Evolutionary conservation across 768 basidiomycete species (phyloP), one percentile per base, ranked within the genome.

Genomic region (Sporobolomyces roseus): DNA sequence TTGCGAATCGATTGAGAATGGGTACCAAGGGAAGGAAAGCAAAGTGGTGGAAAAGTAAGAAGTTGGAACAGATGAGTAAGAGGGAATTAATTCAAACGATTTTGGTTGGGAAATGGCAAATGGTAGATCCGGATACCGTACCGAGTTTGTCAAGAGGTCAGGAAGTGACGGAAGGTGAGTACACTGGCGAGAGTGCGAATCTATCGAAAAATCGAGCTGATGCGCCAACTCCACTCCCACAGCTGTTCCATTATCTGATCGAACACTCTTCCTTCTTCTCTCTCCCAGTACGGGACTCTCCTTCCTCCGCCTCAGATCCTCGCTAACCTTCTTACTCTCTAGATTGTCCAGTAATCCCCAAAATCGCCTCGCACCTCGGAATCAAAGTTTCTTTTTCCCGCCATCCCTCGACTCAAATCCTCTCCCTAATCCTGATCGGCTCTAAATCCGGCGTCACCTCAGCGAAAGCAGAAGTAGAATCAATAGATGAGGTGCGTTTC

Each of bases 201-300:
- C n/a, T n/a, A n/a, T n/a, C n/a, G n/a, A n/a, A n/a, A n/a, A n/a
- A n/a, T n/a, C n/a, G n/a, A n/a, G n/a, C n/a, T n/a, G n/a, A n/a
- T n/a, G n/a, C n/a, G n/a, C n/a, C n/a, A n/a, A n/a, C n/a, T n/a
- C n/a, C n/a, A n/a, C n/a, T n/a, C n/a, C 16, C 48, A 3, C 68
- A 65, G 66, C 41, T 1, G 10, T 72, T 1, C 13, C 59, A 2
- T 51, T 72, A n/a, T 45, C 53, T n/a, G 54, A 68, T 30, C 50
- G 61, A 19, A 50, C 49, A 7, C 55, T 72, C 8, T 72, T 72
- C 71, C 53, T 72, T 27, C 60, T 72, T 29, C 54, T 72, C 5
- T 65, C 66, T 1, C 71, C 71, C 0, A 61, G 71, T 72, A 12
- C 21, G 30, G n/a, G n/a, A n/a, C n/a, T n/a, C n/a, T n/a, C n/a